These are phyloP conservation scores for Simmondsia chinensis DNA, from an alignment of 148 eudicot genomes.

Conservation along the genomic window DNA sequence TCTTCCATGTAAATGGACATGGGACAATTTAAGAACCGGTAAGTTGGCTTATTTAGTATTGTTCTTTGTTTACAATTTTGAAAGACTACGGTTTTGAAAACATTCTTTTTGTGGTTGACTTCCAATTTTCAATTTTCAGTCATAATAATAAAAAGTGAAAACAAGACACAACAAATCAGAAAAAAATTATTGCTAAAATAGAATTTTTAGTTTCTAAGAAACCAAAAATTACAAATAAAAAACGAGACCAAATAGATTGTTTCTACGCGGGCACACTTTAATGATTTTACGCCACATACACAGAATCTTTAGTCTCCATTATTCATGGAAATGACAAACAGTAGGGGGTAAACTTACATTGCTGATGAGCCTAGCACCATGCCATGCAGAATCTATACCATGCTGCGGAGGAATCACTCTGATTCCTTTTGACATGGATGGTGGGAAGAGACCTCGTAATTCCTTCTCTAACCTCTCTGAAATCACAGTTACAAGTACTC, in stretches of 20 bases:
- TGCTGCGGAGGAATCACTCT: constrained; percentile 67
- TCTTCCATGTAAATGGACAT: too few species aligned
- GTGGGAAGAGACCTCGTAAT: constrained; percentile 41
- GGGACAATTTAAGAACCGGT: too few species aligned
- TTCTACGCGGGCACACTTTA: not conserved
- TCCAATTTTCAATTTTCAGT: too few species aligned
- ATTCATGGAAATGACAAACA: not conserved
- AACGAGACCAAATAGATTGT: too few species aligned
- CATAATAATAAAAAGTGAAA: not conserved
- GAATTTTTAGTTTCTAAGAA: too few species aligned
- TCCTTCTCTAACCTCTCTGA: constrained; percentile 89
- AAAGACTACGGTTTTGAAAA: too few species aligned
- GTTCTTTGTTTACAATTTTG: too few species aligned
- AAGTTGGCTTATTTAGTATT: too few species aligned
- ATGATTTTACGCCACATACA: too few species aligned
- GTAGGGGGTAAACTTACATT: constrained; percentile 67
- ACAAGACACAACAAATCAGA: not conserved
- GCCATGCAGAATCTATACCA: constrained; percentile 87
- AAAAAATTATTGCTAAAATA: not conserved
- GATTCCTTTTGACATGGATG: constrained; percentile 43
- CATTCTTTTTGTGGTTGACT: too few species aligned
- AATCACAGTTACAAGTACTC: constrained; percentile 4
- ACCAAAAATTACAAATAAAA: too few species aligned
- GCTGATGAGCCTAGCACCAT: constrained; percentile 81
- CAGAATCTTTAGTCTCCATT: not conserved